These are phyloP conservation scores for Suillus ampliporus DNA, from an alignment of 768 basidiomycete species.

Conservation along the genomic window DNA sequence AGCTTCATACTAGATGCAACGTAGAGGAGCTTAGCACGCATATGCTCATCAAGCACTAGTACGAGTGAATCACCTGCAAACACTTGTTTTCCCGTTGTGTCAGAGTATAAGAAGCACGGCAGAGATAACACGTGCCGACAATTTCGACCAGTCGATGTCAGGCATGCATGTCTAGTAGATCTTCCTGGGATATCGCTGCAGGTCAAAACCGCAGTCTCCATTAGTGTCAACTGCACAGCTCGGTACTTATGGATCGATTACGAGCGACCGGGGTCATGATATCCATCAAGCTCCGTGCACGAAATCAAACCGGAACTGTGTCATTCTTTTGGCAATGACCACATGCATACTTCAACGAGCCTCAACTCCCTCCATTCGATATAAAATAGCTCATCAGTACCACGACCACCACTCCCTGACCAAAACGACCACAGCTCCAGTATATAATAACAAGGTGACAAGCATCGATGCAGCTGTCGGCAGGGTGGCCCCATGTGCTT, in stretches of 20 bases:
- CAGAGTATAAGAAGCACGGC: no score
- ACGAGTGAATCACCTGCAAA: no score
- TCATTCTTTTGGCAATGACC: neutral
- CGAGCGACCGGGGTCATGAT: neutral
- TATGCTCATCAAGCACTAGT: no score
- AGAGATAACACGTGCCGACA: no score
- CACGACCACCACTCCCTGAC: neutral
- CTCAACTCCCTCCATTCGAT: neutral
- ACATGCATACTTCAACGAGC: neutral
- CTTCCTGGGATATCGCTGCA: no score
- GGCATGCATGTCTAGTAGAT: no score
- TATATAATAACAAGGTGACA: neutral
- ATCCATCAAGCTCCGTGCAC: neutral
- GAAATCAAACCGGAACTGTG: neutral
- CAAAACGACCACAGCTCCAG: neutral
- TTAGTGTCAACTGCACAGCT: no score
- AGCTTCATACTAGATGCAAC: no score
- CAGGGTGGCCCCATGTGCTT: constrained; percentile 10
- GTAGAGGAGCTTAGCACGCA: no score
- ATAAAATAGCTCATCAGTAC: neutral
- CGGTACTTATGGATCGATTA: neutral
- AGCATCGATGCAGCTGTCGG: neutral
- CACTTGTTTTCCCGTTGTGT: no score
- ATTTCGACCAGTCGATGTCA: no score
- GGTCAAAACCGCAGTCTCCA: no score